These are phyloP conservation scores for Murraya paniculata DNA, from an alignment of 345 rosid genomes.

Conservation along the genomic window DNA sequence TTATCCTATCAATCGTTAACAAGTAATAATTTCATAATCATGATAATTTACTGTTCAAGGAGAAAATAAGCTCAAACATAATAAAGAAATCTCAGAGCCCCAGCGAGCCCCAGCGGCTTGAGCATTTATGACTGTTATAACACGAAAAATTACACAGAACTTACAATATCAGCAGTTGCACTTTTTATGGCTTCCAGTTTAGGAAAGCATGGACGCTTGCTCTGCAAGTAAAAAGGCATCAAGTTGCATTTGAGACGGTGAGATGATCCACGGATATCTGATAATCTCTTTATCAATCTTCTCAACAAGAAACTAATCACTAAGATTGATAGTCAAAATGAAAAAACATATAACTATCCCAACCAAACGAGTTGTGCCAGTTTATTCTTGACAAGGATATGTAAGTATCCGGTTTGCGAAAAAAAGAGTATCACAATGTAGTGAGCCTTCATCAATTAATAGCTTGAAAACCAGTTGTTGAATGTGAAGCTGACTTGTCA, in stretches of 20 bases:
- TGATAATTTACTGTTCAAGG: not conserved
- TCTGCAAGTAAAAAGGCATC: conserved; percentile 42
- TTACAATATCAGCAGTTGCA: conserved; percentile 91
- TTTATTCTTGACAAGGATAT: not conserved
- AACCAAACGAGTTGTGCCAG: not conserved
- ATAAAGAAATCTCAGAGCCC: not conserved
- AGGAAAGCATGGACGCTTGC: conserved; percentile 79
- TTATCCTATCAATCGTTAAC: not conserved
- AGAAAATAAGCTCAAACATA: not conserved
- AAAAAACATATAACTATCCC: not conserved
- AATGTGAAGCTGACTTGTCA: not conserved
- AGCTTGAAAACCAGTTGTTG: not conserved
- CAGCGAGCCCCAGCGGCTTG: not conserved
- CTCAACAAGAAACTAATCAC: not conserved
- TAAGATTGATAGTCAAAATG: not conserved
- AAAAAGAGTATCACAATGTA: not conserved
- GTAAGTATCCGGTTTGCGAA: not conserved
- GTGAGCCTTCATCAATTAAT: not conserved
- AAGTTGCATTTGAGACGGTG: conserved; percentile 16
- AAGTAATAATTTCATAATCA: not conserved
- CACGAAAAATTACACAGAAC: conserved; percentile 22
- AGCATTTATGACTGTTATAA: not conserved
- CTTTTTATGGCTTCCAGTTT: conserved; percentile 82
- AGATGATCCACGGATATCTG: not conserved
- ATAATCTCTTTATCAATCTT: not conserved